Percentiles rank a stretch among this genome's conserved stretches.
These are phyloP conservation scores for Penicillium sp. DNA, from an alignment of 2,329 filamentous ascomycete genomes.

Conservation along the genomic window DNA sequence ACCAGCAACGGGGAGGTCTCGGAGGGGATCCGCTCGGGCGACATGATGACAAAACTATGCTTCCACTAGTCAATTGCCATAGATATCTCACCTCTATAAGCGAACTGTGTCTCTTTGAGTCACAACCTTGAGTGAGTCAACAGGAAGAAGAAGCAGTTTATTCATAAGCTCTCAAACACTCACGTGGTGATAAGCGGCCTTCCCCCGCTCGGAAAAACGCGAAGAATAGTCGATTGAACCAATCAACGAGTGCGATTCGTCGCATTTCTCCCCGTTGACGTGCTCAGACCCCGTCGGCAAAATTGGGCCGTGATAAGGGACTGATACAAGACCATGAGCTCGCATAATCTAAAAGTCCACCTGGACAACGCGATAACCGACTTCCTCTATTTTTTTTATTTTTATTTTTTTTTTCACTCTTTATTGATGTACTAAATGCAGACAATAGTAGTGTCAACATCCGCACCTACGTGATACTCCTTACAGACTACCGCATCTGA, in stretches of 20 bases:
- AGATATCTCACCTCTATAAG: background rate
- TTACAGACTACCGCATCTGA: no score
- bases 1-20: slow-evolving; percentile 52
- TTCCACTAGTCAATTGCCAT: background rate
- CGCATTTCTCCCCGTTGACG: background rate
- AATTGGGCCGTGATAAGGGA: background rate
- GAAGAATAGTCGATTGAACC: background rate
- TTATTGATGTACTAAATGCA: no score
- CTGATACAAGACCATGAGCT: background rate
- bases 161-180: background rate
- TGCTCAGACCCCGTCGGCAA: slow-evolving; percentile 1
- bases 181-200: slow-evolving; percentile 23
- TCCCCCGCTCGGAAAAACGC: slow-evolving; percentile 8
- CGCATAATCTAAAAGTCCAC: no score
- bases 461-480: no score
- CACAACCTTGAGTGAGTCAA: background rate
- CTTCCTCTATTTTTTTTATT: no score
- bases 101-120: background rate
- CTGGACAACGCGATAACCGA: no score
- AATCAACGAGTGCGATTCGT: background rate
- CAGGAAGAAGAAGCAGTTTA: background rate
- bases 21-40: slow-evolving; percentile 22
- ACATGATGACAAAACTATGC: slow-evolving; percentile 19
- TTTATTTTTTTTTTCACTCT: no score
- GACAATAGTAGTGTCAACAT: no score